These are phyloP conservation scores for Zizania palustris DNA, from an alignment of 202 grass and related monocot genomes.

Conservation along the genomic window DNA sequence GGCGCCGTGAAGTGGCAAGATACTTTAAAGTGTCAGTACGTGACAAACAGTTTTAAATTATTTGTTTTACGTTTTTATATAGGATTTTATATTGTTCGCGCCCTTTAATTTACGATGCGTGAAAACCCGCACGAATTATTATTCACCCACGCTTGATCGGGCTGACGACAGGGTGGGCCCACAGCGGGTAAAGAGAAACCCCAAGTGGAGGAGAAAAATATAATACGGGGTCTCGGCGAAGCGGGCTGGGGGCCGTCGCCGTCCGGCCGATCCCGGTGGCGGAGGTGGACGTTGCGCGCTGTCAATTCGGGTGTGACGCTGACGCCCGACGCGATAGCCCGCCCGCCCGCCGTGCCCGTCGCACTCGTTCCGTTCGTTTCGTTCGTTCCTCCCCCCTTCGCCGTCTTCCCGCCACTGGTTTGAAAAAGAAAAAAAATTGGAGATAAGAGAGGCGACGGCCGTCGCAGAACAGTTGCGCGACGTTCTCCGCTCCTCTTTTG, in stretches of 20 bases:
- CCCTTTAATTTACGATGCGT: too few relatives aligned
- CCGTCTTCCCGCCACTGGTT: background rate
- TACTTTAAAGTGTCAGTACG: too few relatives aligned
- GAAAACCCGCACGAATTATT: too few relatives aligned
- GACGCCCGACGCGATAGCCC: constrained; percentile 22
- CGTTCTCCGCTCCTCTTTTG: too few relatives aligned
- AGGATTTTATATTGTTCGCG: too few relatives aligned
- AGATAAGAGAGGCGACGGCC: too few relatives aligned
- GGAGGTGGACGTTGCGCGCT: background rate
- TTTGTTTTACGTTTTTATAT: too few relatives aligned
- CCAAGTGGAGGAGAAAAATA: background rate
- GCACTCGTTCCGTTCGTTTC: background rate
- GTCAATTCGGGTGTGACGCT: constrained; percentile 37
- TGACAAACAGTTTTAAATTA: too few relatives aligned
- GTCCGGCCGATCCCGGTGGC: background rate
- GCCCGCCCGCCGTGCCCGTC: background rate
- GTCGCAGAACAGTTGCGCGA: too few relatives aligned
- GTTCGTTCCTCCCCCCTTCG: background rate
- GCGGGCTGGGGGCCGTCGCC: background rate
- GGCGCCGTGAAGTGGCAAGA: too few relatives aligned
- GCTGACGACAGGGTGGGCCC: constrained; percentile 45
- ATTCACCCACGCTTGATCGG: background rate
- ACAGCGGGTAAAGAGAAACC: constrained; percentile 42
- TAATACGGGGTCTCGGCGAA: background rate
- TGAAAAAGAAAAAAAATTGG: too few relatives aligned